These are phyloP conservation scores for Cyberlindnera nakhonratchasimensis DNA, from an alignment of 805 yeast species.

Conservation along the genomic window DNA sequence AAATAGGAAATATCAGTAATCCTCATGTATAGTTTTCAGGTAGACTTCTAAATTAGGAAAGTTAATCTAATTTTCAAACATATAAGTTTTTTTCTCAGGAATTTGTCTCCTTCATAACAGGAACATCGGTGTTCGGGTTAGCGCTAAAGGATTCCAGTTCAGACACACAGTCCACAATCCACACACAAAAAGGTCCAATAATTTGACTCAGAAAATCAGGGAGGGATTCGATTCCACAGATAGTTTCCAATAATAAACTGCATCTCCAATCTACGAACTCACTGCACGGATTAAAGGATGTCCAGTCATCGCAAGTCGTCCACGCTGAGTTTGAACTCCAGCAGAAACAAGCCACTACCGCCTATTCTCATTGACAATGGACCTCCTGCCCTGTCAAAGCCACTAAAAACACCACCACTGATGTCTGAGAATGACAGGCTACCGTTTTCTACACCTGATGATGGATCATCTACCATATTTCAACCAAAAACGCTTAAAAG, in stretches of 20 bases:
- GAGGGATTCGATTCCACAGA: no score
- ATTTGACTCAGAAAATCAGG: no score
- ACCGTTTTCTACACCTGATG: neutral
- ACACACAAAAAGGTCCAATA: no score
- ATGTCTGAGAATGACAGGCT: neutral
- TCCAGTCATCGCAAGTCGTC: slow-evolving; percentile 25
- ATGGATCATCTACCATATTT: slow-evolving; percentile 22
- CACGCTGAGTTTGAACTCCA: slow-evolving; percentile 24
- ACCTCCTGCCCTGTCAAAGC: slow-evolving; percentile 3
- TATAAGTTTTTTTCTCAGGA: no score
- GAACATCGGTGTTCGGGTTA: no score
- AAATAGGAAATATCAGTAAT: neutral
- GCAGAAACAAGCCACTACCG: slow-evolving; percentile 29
- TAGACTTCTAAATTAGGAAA: neutral
- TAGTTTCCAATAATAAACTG: no score
- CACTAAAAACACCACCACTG: slow-evolving; percentile 10
- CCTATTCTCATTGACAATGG: slow-evolving; percentile 22
- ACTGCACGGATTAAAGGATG: slow-evolving; percentile 3
- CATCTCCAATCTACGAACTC: no score
- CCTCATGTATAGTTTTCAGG: neutral
- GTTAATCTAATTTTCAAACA: neutral
- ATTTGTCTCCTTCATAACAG: no score
- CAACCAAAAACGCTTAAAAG: slow-evolving; percentile 49
- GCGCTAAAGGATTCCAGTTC: no score
- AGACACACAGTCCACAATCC: no score